Base-by-base conservation (phyloP, 2,329 filamentous ascomycete genomes). In the Pseudohalonectria lignicola region DNA sequence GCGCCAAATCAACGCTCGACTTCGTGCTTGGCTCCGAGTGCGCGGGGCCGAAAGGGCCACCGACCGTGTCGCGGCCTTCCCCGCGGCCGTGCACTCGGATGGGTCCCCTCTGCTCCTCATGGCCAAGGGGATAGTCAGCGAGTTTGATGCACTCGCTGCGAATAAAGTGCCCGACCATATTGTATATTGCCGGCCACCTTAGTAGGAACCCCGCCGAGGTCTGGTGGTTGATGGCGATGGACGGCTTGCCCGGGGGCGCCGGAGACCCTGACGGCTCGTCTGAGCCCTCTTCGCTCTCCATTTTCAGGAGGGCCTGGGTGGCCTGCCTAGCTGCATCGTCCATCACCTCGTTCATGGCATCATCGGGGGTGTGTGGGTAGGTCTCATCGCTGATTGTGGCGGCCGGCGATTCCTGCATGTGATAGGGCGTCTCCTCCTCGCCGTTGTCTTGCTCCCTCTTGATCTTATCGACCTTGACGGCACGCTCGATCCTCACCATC, bases 131-230 rank as follows among this genome's bases (percentile, higher is more conserved):
- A 53, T 87, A 93, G 46, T 82, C 74, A 39, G 76, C 73, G 19
- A 79, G 69, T 25, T 67, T 64, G 49, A 79, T 66, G 21, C 65
- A 67, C 37, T 54, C 54, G 18, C 64, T n/a, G n/a, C n/a, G 57
- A 39, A 77, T 54, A 19, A 65, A 63, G 35, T 57, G 59, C 43
- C 53, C 66, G 25, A 85, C 76, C 52, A 95, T 53, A 44, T 69
- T 61, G 53, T 67, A 61, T 39, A 92, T 86, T 0, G 78, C 71
- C 0, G 71, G 72, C 78, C 82, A 87, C 34, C 73, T 68, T 20
- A 96, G 63, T 15, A 96, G 65, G 44, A 96, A 65, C 44, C n/a
- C 87, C 75, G 37, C 92, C 85, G 1, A 87, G 87, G n/a, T 86
- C 76, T 1, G 93, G 52, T 96, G 90, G 47, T 94, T 85, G 20